Conservation (phyloP, 106 monocot species). For the Amphibolis antarctica region DNA sequence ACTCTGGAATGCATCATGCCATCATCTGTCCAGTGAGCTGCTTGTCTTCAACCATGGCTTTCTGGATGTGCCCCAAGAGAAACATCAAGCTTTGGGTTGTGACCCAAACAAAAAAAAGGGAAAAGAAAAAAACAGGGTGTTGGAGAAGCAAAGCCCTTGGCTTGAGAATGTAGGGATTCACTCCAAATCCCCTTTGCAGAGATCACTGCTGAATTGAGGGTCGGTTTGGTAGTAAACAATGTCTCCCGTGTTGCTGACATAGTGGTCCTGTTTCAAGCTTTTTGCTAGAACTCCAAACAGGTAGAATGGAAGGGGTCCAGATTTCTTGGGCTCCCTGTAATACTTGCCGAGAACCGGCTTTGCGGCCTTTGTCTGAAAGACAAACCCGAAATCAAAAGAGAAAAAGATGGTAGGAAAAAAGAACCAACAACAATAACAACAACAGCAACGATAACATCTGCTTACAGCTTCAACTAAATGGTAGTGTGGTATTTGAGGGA, state of each 20-base stretch:
- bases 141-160: too few species aligned
- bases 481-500: constrained; percentile 92
- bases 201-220: constrained; percentile 6
- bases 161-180: not conserved
- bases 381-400: not conserved
- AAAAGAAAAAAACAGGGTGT: too few species aligned
- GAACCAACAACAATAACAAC: not conserved
- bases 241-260: constrained; percentile 63
- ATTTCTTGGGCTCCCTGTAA: constrained; percentile 77
- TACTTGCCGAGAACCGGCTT: constrained; percentile 67
- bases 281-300: constrained; percentile 40
- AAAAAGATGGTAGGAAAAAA: not conserved
- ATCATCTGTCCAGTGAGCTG: too few species aligned
- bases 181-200: not conserved
- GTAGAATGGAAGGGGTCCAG: constrained; percentile 58
- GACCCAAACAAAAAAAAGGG: too few species aligned
- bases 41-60: too few species aligned
- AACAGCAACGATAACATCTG: not conserved
- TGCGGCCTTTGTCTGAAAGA: constrained; percentile 57
- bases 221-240: constrained; percentile 74
- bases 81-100: too few species aligned
- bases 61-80: too few species aligned
- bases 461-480: constrained; percentile 79
- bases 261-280: constrained; percentile 64
- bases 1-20: too few species aligned